Conservation (phyloP, 306 rosid genomes). For the Hylodesmum podocarpum region DNA sequence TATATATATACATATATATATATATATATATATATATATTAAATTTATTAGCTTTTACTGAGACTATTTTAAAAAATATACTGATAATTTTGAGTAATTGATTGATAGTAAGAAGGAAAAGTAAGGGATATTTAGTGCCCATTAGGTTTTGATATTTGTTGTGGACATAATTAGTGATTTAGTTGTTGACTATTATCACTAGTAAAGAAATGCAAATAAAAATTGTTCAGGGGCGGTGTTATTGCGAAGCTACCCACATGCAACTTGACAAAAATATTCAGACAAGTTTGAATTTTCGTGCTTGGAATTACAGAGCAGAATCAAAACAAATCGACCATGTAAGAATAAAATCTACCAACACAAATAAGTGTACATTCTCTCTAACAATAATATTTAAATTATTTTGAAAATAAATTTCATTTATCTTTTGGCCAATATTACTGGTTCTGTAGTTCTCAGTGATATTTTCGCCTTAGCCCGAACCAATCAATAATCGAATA, state of each 20-base stretch:
- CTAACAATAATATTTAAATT: neutral
- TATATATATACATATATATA: too few species aligned
- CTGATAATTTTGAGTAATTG: too few species aligned
- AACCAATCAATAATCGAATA: neutral
- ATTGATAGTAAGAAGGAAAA: too few species aligned
- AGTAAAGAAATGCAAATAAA: neutral
- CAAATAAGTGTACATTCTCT: neutral
- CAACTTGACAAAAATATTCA: slow-evolving; percentile 3
- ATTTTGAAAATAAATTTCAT: neutral
- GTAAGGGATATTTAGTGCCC: too few species aligned
- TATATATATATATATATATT: too few species aligned
- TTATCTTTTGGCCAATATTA: neutral
- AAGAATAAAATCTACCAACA: neutral
- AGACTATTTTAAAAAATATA: too few species aligned
- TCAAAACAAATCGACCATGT: slow-evolving; percentile 9
- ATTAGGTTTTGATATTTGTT: too few species aligned
- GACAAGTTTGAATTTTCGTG: neutral
- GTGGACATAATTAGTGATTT: too few species aligned
- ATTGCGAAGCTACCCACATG: neutral
- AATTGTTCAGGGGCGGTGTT: neutral
- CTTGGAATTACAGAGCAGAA: neutral
- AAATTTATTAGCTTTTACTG: too few species aligned
- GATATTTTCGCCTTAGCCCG: neutral
- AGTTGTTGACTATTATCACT: too few species aligned
- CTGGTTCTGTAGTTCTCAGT: neutral